Evolutionary conservation across 306 rosid species (phyloP), one percentile per base, ranked within the genome.

Genomic region (Cicer cuneatum): DNA sequence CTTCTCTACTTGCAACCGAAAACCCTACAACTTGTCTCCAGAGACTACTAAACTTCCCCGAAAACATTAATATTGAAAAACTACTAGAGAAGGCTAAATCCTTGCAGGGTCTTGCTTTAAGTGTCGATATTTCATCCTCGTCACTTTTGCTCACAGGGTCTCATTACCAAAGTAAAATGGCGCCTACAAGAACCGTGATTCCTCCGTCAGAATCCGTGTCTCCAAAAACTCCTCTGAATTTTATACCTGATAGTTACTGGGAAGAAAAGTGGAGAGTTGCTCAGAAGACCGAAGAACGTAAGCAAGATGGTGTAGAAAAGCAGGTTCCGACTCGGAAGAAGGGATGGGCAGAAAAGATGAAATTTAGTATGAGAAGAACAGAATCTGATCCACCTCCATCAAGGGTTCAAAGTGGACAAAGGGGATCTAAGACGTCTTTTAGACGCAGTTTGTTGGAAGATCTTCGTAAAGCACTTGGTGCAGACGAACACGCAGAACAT

Each of bases 231-330:
- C 96, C 96, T 46, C 74, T 95, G 74, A 86, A 65, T 80, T 71
- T 80, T 51, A 56, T 83, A 38, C 89, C 93, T 57, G 98, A 92
- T 73, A 90, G 98, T 78, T 95, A 95, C 73, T 95, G 99, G 99
- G 99, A 95, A 81, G 99, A 95, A 84, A 90, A 92, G 83, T 95
- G 99, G 99, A 92, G 98, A 87, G 93, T 87, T 66, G 79, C 69
- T 40, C 98, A 90, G 35, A 80, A 74, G 85, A 90, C 90, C 60
- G 96, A 90, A 87, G 97, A 92, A 74, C 72, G n/a, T 29, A 83
- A 70, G 75, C 76, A 87, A 82, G 85, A 76, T 74, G 77, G 29
- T 69, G 70, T 51, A 67, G 77, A 66, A 69, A 83, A 81, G 69
- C 85, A 71, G 80, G 79, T 76, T 83, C 85, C 90, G 14, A 78